Evolutionary conservation across 129 eudicot genomes (phyloP).

Genomic region (Escallonia rubra): DNA sequence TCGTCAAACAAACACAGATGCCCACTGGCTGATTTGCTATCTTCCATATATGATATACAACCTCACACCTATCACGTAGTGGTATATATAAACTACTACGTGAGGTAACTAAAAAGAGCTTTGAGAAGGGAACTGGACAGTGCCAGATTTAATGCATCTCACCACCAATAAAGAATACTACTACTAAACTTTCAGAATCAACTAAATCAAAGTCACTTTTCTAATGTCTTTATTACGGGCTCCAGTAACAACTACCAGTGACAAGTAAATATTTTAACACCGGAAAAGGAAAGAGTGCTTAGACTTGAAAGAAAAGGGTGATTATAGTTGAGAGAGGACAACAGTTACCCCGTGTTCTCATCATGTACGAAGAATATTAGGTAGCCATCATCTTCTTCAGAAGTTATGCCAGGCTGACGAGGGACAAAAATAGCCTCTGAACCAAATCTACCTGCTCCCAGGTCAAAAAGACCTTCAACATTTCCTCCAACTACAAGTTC

Average conservation of each 20-base stretch:
- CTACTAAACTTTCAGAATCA: background rate
- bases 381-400: slow-evolving; percentile 97
- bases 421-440: slow-evolving; percentile 95
- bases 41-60: too few species aligned
- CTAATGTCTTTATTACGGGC: background rate
- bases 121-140: too few species aligned
- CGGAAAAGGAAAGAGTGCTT: too few species aligned
- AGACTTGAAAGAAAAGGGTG: background rate
- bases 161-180: background rate
- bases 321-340: background rate
- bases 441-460: slow-evolving; percentile 82
- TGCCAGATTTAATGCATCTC: background rate
- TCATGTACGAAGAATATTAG: slow-evolving; percentile 84
- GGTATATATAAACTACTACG: too few species aligned
- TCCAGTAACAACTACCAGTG: background rate
- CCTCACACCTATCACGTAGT: too few species aligned
- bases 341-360: slow-evolving; percentile 73
- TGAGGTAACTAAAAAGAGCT: too few species aligned
- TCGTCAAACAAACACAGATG: too few species aligned
- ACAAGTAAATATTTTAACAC: too few species aligned
- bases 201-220: background rate
- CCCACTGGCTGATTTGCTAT: too few species aligned
- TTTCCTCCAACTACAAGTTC: slow-evolving; percentile 90
- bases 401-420: slow-evolving; percentile 44
- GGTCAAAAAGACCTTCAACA: slow-evolving; percentile 65